Evolutionary conservation across 768 basidiomycete genomes (phyloP).

Genomic region (Xerocomus potaroensis): DNA sequence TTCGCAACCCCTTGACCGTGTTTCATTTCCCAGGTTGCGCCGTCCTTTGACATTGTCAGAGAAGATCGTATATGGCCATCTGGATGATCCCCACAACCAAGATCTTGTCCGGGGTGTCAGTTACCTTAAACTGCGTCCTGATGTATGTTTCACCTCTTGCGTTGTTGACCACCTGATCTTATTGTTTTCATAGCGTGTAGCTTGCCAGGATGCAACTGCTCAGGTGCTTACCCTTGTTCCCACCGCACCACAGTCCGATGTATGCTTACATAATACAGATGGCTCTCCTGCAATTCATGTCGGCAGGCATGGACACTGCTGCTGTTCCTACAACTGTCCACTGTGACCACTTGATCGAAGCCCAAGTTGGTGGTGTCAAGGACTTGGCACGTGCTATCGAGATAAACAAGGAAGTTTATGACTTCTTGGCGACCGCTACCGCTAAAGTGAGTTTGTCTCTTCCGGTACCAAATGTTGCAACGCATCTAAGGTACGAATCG

Average conservation of each 20-base stretch:
- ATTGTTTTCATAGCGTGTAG: slow-evolving; percentile 57
- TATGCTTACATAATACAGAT: slow-evolving; percentile 58
- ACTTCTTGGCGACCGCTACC: slow-evolving; percentile 96
- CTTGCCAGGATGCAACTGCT: slow-evolving; percentile 88
- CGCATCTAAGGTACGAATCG: background rate
- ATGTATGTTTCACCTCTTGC: slow-evolving; percentile 57
- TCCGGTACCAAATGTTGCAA: background rate
- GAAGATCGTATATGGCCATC: slow-evolving; percentile 97
- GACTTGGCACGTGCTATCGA: slow-evolving; percentile 90
- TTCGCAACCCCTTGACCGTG: background rate
- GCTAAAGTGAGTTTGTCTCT: slow-evolving; percentile 60
- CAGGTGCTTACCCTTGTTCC: slow-evolving; percentile 49
- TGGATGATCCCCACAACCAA: slow-evolving; percentile 89
- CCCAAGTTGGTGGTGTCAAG: slow-evolving; percentile 89
- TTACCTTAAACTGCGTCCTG: slow-evolving; percentile 96
- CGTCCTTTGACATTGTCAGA: slow-evolving; percentile 92
- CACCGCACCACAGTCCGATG: slow-evolving; percentile 14
- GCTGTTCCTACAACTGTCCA: slow-evolving; percentile 98
- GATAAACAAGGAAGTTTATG: slow-evolving; percentile 98
- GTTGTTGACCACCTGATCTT: slow-evolving; percentile 1
- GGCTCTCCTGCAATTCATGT: slow-evolving; percentile 99
- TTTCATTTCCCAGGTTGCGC: slow-evolving; percentile 53
- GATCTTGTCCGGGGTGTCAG: slow-evolving; percentile 89
- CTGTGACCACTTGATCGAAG: slow-evolving; percentile 99
- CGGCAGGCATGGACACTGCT: slow-evolving; percentile 95